Conservation (phyloP, 2,329 filamentous ascomycete genomes). For the Mariannaea elegans region DNA sequence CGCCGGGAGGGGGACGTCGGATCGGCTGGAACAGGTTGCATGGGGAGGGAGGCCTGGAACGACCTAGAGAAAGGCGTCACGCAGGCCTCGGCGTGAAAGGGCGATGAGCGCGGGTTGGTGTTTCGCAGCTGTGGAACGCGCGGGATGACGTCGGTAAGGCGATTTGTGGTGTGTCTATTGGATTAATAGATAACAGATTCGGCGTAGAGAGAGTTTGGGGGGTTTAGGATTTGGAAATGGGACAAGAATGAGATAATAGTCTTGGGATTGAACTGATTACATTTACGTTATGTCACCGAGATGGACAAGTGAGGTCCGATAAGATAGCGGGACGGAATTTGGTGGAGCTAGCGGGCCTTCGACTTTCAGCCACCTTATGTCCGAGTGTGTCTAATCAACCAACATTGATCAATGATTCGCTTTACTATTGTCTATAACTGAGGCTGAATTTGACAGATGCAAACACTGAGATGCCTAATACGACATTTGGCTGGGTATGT, state of each 20-base stretch:
- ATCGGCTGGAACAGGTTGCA: conserved; percentile 46
- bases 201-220: not conserved
- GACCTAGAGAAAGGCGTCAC: conserved; percentile 39
- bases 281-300: conserved; percentile 33
- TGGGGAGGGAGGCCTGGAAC: conserved; percentile 42
- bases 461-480: too few relatives aligned
- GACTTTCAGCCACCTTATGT: conserved; percentile 10
- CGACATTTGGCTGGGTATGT: too few relatives aligned
- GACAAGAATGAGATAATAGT: not conserved
- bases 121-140: conserved; percentile 3
- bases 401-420: not conserved
- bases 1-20: conserved; percentile 48
- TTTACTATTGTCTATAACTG: too few relatives aligned
- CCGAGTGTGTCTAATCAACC: conserved; percentile 1
- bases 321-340: conserved; percentile 37
- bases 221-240: too few relatives aligned
- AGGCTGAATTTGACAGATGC: not conserved
- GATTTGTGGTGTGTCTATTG: too few relatives aligned
- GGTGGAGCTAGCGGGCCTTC: conserved; percentile 13
- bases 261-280: conserved; percentile 14
- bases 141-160: not conserved
- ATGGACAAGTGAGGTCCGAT: conserved; percentile 28
- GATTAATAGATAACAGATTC: too few relatives aligned
- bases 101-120: conserved; percentile 21
- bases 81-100: conserved; percentile 38